Base-by-base conservation (phyloP, 768 basidiomycete species). In the Multifurca ochricompacta region DNA sequence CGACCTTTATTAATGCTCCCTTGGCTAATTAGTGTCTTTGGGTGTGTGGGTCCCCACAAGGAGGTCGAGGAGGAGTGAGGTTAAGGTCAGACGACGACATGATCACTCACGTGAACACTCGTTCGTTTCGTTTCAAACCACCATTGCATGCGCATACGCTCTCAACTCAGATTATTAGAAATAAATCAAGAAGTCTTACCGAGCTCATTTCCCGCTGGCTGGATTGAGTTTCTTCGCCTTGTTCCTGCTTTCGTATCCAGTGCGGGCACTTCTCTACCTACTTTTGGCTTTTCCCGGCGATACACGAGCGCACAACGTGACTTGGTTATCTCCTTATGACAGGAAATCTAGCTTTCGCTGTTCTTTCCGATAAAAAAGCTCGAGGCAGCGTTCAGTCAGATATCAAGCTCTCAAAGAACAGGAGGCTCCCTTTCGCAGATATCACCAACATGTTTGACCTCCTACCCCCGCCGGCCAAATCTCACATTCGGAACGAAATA, bases 341-440 rank as follows among this genome's bases (percentile, higher is more conserved):
- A 48, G 27, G 40, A 18, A 48, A 48, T 23, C 30, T 23, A 25
- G 23, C 16, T 37, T 23, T 23, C 21, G 23, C 16, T 37, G n/a
- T 10, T 35, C 9, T 30, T 42, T 37, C 32, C 27, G 40, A 42
- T 28, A 49, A 39, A 37, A 35, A 48, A 45, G 36, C n/a, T 41
- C 34, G 30, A 44, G 31, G n/a, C 42, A 30, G 8, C 9, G 19
- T 37, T 43, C 45, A 34, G 32, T 37, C 35, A 9, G 28, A 35
- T 25, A 23, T 10, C 28, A 56, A 45, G 41, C 30, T 18, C 25
- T 19, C 40, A 6, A 41, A 51, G 27, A 11, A 14, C 28, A 43
- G 30, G 40, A 43, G 59, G 19, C 47, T 10, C n/a, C 59, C 59
- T 31, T 52, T 59, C 36, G 25, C 48, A 16, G 59, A 59, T 45